Conservation (phyloP, 208 protist genomes). For the Leptomonas pyrrhocoris region DNA sequence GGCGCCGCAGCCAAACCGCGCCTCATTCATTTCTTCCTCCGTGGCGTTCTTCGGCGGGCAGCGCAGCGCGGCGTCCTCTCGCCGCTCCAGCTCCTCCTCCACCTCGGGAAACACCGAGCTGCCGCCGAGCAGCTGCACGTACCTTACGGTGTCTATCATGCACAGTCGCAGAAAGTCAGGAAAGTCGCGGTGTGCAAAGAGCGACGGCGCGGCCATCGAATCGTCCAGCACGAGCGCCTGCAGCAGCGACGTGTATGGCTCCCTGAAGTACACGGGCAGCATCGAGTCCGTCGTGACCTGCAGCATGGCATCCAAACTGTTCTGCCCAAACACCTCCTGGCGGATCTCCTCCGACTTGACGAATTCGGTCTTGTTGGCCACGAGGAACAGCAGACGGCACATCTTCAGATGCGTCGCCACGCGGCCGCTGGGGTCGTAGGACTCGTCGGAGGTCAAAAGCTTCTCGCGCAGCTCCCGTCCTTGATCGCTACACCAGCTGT, state of each 20-base stretch:
- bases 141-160: slow-evolving; percentile 38
- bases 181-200: slow-evolving; percentile 47
- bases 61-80: slow-evolving; percentile 35
- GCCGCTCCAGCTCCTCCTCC: slow-evolving; percentile 41
- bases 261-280: slow-evolving; percentile 47
- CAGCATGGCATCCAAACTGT: slow-evolving; percentile 46
- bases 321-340: slow-evolving; percentile 49
- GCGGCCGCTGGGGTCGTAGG: slow-evolving; percentile 39
- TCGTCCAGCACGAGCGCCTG: slow-evolving; percentile 53
- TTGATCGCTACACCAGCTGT: slow-evolving; percentile 43
- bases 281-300: slow-evolving; percentile 37
- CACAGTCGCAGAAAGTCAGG: slow-evolving; percentile 40
- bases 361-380: slow-evolving; percentile 47
- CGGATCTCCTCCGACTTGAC: slow-evolving; percentile 56
- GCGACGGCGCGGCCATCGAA: slow-evolving; percentile 12
- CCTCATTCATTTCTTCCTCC: slow-evolving; percentile 36
- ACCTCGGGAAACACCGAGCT: slow-evolving; percentile 15
- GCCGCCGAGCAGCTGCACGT: slow-evolving; percentile 48
- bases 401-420: slow-evolving; percentile 38
- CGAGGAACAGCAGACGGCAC: slow-evolving; percentile 39
- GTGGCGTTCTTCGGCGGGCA: slow-evolving; percentile 28
- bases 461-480: slow-evolving; percentile 39
- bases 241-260: slow-evolving; percentile 39
- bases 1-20: slow-evolving; percentile 27
- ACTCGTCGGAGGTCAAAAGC: slow-evolving; percentile 39